Conservation (phyloP, 139 green algal genomes). For the Parachlorella kessleri region DNA sequence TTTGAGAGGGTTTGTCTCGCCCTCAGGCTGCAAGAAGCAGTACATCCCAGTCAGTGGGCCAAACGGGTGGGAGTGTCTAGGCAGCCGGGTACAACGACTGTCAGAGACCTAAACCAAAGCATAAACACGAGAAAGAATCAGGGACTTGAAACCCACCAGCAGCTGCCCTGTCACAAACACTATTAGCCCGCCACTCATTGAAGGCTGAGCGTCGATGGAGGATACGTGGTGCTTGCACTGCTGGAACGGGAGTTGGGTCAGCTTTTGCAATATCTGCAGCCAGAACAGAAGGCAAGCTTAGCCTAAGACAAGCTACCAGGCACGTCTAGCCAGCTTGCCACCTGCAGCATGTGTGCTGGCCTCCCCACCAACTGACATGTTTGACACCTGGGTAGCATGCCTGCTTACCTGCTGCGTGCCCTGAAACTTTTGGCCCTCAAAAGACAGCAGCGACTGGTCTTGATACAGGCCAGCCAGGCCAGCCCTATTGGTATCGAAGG, state of each 20-base stretch:
- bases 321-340: neutral
- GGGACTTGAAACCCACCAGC: conserved; percentile 62
- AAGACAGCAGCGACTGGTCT: conserved; percentile 83
- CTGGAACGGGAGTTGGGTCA: conserved; percentile 81
- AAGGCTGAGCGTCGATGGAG: conserved; percentile 87
- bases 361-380: conserved; percentile 2
- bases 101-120: too few species aligned
- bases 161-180: conserved; percentile 91
- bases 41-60: neutral
- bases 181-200: conserved; percentile 75
- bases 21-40: conserved; percentile 64
- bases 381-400: neutral
- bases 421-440: conserved; percentile 82
- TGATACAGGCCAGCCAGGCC: conserved; percentile 84
- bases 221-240: conserved; percentile 71
- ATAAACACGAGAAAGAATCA: too few species aligned
- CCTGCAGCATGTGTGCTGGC: too few species aligned
- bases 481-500: conserved; percentile 86
- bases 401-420: conserved; percentile 54
- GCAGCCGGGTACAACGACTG: too few species aligned
- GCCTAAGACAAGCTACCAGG: neutral
- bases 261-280: conserved; percentile 72
- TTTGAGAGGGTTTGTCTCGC: conserved; percentile 78
- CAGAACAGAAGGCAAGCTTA: neutral
- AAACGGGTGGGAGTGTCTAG: too few species aligned